Evolutionary conservation across 352 stramenopile genomes (phyloP), one percentile per base, ranked within the genome.

Genomic region (Pythium rishiriense): DNA sequence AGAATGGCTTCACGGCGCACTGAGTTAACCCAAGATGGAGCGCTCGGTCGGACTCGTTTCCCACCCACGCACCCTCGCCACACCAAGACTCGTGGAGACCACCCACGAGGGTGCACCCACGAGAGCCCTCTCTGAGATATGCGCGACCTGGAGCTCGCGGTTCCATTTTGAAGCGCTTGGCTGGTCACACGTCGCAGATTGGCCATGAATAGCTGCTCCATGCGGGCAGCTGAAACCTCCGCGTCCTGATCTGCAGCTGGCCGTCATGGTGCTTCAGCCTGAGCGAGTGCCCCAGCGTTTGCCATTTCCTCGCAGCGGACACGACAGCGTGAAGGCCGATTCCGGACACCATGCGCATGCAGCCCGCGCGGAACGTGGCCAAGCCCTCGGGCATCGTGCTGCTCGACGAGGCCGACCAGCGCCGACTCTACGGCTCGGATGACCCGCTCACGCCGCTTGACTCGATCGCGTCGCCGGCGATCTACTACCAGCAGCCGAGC

Each of bases 401-500:
- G 39, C 61, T 68, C 0, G 67, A 74, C 25, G 67, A 69, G 17
- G 4, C 9, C 10, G 67, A 69, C 41, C 55, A 65, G 2, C 61
- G 67, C 35, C 67, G 61, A 2, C 48, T 67, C 22, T 67, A 69
- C 43, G 50, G 42, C 21, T 69, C 66, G 12, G 68, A 74, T 24
- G 68, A 69, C 29, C 37, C 49, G 21, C 43, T 73, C 48, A 80
- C 73, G 25, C 73, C 73, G 8, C 51, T 78, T 4, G 70, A 80
- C 47, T 70, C 73, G 19, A 74, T 80, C 41, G 66, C 70, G 12
- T 80, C 73, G n/a, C 73, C 73, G 4, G 70, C 67, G 24, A 66
- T 78, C 52, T 80, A 75, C 51, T 75, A 76, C 56, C 69, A 80
- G 28, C 62, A 80, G 31, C 51, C 53, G 0, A 58, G 15, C 11